Base-by-base conservation (phyloP, 1,284 basidiomycete genomes). In the Sphaerobolus stellatus region DNA sequence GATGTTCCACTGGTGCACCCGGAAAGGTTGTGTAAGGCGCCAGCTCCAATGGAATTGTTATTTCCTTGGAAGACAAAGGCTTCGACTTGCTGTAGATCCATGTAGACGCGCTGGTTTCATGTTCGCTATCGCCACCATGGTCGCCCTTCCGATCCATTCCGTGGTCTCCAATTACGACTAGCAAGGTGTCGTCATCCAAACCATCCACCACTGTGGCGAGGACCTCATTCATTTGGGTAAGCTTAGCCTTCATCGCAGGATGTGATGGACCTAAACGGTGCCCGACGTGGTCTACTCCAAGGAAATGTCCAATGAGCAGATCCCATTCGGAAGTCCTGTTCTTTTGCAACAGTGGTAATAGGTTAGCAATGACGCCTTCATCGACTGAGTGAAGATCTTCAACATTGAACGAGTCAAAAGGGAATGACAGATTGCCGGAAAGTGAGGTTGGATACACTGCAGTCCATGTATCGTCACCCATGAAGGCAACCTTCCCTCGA, bases 281-380 rank as follows among this genome's bases (percentile, higher is more conserved):
- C 0, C 97, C 97, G 38, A 90, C 94, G 67, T 98, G 96, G 67
- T 99, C 97, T 1, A 98, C 92, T 18, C 97, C 97, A n/a, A 99
- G 81, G 64, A 94, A 92, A 66, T 99, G 97, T 1, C 92, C 95
- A 30, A 99, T 82, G 24, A 96, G 75, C 53, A 98, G 81, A 65
- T 94, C 88, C 89, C 90, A 92, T 41, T 83, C 73, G 0, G 82
- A 59, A 13, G 77, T 28, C 52, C 74, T 63, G 59, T 74, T 45
- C 72, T 73, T 9, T 54, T 63, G 50, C 5, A 98, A 77, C 13
- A 95, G 81, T 0, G 92, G 90, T 61, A 94, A 85, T n/a, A 99
- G 78, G 64, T 93, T 85, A 13, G 73, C 64, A 40, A 89, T 85
- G 54, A 99, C 94, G 8, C 96, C 95, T 49, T 88, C 78, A 66